These are phyloP conservation scores for Kewa caespitosa DNA, from an alignment of 179 eudicot genomes.

Conservation along the genomic window DNA sequence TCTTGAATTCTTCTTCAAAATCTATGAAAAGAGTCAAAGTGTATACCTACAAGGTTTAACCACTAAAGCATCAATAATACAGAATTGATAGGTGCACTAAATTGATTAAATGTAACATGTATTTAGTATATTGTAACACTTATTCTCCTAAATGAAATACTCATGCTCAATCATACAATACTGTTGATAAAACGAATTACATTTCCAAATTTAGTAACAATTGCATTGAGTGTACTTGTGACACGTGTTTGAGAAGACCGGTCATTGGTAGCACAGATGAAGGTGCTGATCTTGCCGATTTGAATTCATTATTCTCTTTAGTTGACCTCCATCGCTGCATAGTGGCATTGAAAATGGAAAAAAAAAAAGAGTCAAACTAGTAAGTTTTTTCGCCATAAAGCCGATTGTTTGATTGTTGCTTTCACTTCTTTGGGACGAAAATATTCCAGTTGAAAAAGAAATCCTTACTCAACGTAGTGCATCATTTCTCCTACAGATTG, in stretches of 20 bases:
- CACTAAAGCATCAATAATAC: no score
- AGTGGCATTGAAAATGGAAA: not conserved
- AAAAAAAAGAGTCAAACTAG: not conserved
- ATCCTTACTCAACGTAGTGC: not conserved
- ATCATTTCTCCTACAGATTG: not conserved
- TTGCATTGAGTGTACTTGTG: not conserved
- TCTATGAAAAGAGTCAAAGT: not conserved
- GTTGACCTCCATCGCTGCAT: not conserved
- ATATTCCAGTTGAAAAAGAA: not conserved
- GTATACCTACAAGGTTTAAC: no score
- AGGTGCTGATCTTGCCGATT: not conserved
- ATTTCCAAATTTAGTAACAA: no score
- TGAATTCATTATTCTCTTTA: not conserved
- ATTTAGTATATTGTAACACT: no score
- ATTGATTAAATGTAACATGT: no score
- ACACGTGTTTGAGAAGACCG: not conserved
- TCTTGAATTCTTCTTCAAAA: not conserved
- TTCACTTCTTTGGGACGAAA: not conserved
- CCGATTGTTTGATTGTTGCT: not conserved
- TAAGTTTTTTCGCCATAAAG: not conserved
- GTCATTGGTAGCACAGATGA: not conserved
- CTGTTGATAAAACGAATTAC: no score
- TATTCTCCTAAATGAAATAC: no score
- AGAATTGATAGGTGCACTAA: no score
- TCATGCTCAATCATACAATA: no score